Evolutionary conservation across 2,329 filamentous ascomycete species (phyloP), one percentile per base, ranked within the genome.

Genomic region (Byssoonygena ceratinophila): DNA sequence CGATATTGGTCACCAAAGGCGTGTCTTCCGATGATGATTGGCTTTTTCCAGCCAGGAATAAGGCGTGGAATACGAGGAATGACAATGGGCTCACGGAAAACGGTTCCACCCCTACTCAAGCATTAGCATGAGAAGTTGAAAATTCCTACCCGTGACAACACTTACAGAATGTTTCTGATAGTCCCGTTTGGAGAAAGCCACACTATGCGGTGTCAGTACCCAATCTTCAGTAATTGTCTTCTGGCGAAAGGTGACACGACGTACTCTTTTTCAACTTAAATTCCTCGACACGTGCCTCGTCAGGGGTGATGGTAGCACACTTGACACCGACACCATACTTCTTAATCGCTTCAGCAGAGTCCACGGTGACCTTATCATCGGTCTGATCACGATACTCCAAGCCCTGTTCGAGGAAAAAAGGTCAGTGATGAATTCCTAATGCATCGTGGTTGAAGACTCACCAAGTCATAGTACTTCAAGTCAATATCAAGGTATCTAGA

Each of bases 261-360:
- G 71, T 74, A 90, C 85, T 97, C 77, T 97, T 84, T 85, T 97
- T 98, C 63, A 98, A 81, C 69, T 96, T 90, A 74, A 97, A 98
- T 74, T 97, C 92, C 77, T 97, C 80, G 27, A 98, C 91, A 69
- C 92, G 85, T 59, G 82, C 85, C 80, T 98, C 92, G 69, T 98
- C 92, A 36, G 92, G 92, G 40, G 92, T 98, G 75, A 98, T 98
- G 69, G 92, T 98, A 60, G 92, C 92, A 73, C 92, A 98, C 80
- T 98, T 98, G 76, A 98, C 88, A 72, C 91, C 92, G 52, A 98
- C 92, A 55, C 85, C 88, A 79, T 97, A 96, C 79, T 96, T 95
- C 81, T 95, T 90, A 76, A 97, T 97, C 40, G 92, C 92, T 76
- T 95, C 88, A 52, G 92, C 92, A 52, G 91, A 87, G 67, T 97